Percentiles rank a stretch among this genome's conserved stretches.
These are phyloP conservation scores for Castanopsis chinensis DNA, from an alignment of 306 rosid genomes.

Conservation along the genomic window DNA sequence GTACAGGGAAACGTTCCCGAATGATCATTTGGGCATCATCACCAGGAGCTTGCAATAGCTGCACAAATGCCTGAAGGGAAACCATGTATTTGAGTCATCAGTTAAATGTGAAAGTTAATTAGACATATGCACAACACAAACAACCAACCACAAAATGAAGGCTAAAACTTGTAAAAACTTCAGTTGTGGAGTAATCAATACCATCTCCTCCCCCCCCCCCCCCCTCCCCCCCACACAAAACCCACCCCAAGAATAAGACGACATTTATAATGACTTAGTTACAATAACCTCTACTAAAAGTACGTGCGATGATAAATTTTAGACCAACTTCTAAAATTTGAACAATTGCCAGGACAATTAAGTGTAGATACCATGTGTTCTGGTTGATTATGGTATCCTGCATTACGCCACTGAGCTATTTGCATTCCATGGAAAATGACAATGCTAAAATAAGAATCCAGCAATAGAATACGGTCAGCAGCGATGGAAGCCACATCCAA, in stretches of 20 bases:
- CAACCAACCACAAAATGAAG: neutral
- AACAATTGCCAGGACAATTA: conserved; percentile 4
- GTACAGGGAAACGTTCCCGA: conserved; percentile 86
- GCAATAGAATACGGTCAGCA: conserved; percentile 81
- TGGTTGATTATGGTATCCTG: conserved; percentile 89
- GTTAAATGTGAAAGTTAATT: neutral
- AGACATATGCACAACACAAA: neutral
- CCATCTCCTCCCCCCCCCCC: neutral
- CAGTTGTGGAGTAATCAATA: neutral
- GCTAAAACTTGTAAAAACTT: neutral
- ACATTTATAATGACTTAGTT: neutral
- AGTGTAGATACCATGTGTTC: conserved; percentile 70
- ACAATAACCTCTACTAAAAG: neutral
- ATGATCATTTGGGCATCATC: conserved; percentile 68
- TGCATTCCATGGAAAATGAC: conserved; percentile 98
- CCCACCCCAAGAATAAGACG: no score
- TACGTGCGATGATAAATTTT: neutral
- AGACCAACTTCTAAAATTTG: neutral
- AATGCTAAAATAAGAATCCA: conserved; percentile 88
- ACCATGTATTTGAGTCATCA: no score
- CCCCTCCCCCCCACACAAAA: no score
- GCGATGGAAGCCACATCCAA: conserved; percentile 93
- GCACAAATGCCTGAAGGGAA: conserved; percentile 78
- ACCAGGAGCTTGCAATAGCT: conserved; percentile 71
- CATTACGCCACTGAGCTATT: conserved; percentile 98